Evolutionary conservation across 768 basidiomycete genomes (phyloP).

Genomic region (Solioccasus polychromus): DNA sequence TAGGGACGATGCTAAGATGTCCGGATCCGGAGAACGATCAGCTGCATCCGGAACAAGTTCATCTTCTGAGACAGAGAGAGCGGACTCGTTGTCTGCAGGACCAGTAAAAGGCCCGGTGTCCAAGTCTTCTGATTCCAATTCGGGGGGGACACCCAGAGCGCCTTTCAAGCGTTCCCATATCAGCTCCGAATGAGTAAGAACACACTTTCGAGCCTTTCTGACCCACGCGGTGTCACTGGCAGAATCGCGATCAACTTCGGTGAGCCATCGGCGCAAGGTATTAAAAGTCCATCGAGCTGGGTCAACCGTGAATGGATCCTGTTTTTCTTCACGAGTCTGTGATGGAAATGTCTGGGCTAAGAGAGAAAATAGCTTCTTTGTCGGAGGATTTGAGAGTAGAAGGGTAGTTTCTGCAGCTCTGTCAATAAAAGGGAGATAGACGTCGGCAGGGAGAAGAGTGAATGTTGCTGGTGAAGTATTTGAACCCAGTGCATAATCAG

Average conservation of each 20-base stretch:
- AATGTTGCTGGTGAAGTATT: conserved; percentile 53
- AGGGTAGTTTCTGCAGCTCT: conserved; percentile 71
- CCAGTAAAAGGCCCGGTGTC: neutral
- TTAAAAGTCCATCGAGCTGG: conserved; percentile 68
- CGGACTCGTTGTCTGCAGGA: neutral
- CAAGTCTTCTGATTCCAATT: conserved; percentile 65
- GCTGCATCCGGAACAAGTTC: neutral
- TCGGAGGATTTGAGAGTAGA: conserved; percentile 63
- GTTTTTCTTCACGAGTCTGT: conserved; percentile 25
- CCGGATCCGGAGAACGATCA: neutral
- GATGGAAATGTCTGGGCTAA: conserved; percentile 67
- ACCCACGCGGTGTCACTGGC: conserved; percentile 75
- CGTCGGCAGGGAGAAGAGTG: conserved; percentile 70
- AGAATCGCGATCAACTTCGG: conserved; percentile 55
- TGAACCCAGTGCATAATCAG: neutral
- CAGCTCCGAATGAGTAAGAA: conserved; percentile 74
- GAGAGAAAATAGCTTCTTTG: conserved; percentile 67
- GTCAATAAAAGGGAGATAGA: conserved; percentile 85
- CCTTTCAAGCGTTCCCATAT: conserved; percentile 92
- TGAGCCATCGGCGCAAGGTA: conserved; percentile 70
- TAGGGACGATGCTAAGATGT: conserved; percentile 14
- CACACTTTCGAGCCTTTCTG: conserved; percentile 66
- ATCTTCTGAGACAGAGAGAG: neutral
- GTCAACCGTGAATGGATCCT: conserved; percentile 44
- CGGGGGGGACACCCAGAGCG: conserved; percentile 83